A percentile compares a stretch with the other conserved stretches of the same genome.
Conservation (phyloP, 208 protist species). For the Leishmania gerbilli region DNA sequence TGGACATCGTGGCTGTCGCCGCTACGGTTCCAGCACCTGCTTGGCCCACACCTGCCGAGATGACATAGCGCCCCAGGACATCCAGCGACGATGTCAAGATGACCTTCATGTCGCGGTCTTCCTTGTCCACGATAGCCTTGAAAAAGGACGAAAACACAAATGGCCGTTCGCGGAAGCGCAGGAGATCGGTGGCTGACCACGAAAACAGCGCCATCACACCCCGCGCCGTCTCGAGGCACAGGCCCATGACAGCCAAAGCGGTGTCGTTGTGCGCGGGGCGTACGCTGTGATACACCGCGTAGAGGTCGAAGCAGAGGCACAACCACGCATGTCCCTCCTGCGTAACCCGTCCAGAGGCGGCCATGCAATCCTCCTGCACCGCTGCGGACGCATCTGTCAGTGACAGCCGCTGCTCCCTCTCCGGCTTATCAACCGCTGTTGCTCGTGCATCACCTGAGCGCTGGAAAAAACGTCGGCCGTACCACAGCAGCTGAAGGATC, state of each 20-base stretch:
- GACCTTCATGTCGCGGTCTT: slow-evolving; percentile 31
- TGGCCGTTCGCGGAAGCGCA: slow-evolving; percentile 33
- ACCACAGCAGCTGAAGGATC: slow-evolving; percentile 3
- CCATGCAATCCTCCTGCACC: slow-evolving; percentile 19
- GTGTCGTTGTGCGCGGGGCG: slow-evolving; percentile 4
- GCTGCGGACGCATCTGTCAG: neutral
- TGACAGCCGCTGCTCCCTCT: neutral
- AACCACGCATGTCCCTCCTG: slow-evolving; percentile 25
- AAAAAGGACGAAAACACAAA: slow-evolving; percentile 37
- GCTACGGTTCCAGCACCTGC: neutral
- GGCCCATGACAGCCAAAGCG: slow-evolving; percentile 23
- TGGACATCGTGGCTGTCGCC: neutral
- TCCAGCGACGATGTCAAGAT: slow-evolving; percentile 30
- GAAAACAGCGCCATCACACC: slow-evolving; percentile 25
- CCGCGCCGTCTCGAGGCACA: slow-evolving; percentile 27
- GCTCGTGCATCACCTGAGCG: neutral
- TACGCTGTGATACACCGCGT: slow-evolving; percentile 13
- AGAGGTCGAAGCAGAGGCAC: slow-evolving; percentile 28
- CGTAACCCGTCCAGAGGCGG: slow-evolving; percentile 6
- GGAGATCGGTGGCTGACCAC: slow-evolving; percentile 36
- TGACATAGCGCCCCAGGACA: slow-evolving; percentile 30
- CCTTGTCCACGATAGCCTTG: slow-evolving; percentile 31
- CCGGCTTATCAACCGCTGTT: neutral
- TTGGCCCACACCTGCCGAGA: slow-evolving; percentile 6
- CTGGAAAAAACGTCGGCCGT: slow-evolving; percentile 12